A percentile compares a stretch with the other conserved stretches of the same genome.
These are phyloP conservation scores for Umbelopsis sp. DNA, from an alignment of 371 early-diverging fungal genomes.

Conservation along the genomic window DNA sequence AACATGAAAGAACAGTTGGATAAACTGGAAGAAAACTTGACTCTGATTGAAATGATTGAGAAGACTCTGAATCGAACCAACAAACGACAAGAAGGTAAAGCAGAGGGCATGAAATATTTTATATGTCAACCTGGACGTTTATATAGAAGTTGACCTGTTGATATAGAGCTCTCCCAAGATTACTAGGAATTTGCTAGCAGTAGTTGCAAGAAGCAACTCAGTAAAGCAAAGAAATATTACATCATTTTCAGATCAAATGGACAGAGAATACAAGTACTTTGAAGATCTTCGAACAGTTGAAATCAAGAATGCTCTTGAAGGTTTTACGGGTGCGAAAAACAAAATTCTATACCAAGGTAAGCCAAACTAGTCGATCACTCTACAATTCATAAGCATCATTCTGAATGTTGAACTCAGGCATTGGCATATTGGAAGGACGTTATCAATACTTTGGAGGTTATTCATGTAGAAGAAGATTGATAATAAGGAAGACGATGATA, in stretches of 20 bases:
- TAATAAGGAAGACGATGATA: too few relatives aligned
- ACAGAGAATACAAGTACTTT: constrained; percentile 82
- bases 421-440: constrained; percentile 3
- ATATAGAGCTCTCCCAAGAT: constrained; percentile 74
- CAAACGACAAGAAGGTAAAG: constrained; percentile 72
- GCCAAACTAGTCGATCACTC: neutral
- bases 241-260: constrained; percentile 80
- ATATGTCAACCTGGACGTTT: neutral
- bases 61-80: constrained; percentile 75
- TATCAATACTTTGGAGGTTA: constrained; percentile 6
- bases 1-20: constrained; percentile 80
- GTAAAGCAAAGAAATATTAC: constrained; percentile 69
- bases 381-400: too few relatives aligned
- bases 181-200: constrained; percentile 80
- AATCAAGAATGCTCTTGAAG: constrained; percentile 72
- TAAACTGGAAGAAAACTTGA: constrained; percentile 84
- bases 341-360: constrained; percentile 78
- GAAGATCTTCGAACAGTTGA: constrained; percentile 78
- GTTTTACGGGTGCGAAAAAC: constrained; percentile 76
- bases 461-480: constrained; percentile 5
- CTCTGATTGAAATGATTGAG: constrained; percentile 56
- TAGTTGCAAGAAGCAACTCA: constrained; percentile 85
- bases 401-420: neutral
- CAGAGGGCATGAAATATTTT: neutral
- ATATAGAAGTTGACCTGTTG: constrained; percentile 9